Evolutionary conservation across 257 asterid species (phyloP).

Genomic region (Vinca minor): DNA sequence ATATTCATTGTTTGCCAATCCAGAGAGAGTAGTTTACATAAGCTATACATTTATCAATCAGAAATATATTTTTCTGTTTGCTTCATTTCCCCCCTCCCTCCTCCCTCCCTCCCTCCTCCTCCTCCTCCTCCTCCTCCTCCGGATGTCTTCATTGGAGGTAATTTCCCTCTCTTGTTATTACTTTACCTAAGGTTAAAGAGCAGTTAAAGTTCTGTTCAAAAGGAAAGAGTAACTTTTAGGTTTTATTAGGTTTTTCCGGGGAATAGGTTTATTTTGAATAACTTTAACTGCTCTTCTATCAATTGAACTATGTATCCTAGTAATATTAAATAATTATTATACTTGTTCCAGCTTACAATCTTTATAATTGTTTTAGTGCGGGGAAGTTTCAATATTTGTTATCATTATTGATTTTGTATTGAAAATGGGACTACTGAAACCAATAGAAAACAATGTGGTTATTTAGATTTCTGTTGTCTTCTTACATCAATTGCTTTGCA

Average conservation of each 20-base stretch:
- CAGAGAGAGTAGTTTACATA: background rate
- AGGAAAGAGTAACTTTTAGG: background rate
- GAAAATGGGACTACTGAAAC: background rate
- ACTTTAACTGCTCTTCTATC: no score
- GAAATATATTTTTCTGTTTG: background rate
- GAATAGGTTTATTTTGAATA: no score
- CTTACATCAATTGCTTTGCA: background rate
- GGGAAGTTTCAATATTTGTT: background rate
- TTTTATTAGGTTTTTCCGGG: background rate
- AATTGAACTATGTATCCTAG: background rate
- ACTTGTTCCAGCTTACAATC: background rate
- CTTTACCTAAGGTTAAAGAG: background rate
- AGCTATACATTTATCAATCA: background rate
- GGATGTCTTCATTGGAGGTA: background rate
- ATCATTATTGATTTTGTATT: no score
- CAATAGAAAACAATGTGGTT: background rate
- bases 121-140: no score
- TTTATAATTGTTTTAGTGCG: background rate
- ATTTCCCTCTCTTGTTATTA: background rate
- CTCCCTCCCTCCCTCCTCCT: no score
- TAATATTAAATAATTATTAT: background rate
- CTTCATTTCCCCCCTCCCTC: no score
- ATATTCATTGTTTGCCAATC: background rate
- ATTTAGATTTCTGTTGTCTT: background rate
- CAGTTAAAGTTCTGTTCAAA: background rate